Percentiles rank a stretch among this genome's conserved stretches.
phyloP scores from a whole-genome alignment of 2,329 filamentous ascomycete species.

The Sarocladiaceae sp. region DNA sequence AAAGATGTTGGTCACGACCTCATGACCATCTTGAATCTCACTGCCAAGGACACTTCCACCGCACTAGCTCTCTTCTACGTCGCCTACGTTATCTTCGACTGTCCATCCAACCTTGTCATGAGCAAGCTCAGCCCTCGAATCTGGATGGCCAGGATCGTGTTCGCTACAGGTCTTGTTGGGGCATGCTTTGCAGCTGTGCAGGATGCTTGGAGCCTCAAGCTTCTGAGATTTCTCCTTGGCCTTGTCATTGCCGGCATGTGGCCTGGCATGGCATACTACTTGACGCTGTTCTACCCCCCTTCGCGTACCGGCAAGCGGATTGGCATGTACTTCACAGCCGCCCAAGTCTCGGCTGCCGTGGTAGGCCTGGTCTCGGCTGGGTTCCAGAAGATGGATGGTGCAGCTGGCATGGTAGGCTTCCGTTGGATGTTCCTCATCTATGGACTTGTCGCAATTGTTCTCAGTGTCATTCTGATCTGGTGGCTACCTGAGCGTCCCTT shows the following conservation, averaged over 20 bases:
- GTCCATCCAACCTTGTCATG: slow-evolving; percentile 86
- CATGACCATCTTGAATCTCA: slow-evolving; percentile 61
- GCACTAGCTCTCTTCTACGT: slow-evolving; percentile 87
- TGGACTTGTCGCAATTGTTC: slow-evolving; percentile 64
- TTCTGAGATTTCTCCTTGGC: slow-evolving; percentile 79
- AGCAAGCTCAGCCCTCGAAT: slow-evolving; percentile 74
- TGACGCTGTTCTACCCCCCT: slow-evolving; percentile 87
- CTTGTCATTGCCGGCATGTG: slow-evolving; percentile 90
- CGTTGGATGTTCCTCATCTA: slow-evolving; percentile 93
- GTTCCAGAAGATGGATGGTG: slow-evolving; percentile 85
- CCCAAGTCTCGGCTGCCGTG: slow-evolving; percentile 82
- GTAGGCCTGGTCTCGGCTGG: slow-evolving; percentile 86
- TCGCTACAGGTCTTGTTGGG: slow-evolving; percentile 79
- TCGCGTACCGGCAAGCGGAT: slow-evolving; percentile 82
- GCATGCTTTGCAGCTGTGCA: slow-evolving; percentile 77
- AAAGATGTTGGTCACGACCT: slow-evolving; percentile 63
- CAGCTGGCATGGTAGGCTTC: slow-evolving; percentile 70
- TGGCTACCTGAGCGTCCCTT: slow-evolving; percentile 84
- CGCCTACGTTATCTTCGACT: slow-evolving; percentile 83
- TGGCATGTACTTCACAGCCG: slow-evolving; percentile 81
- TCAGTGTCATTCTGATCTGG: slow-evolving; percentile 73
- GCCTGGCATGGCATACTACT: slow-evolving; percentile 90
- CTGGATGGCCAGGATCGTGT: slow-evolving; percentile 89
- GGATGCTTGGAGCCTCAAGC: slow-evolving; percentile 78
- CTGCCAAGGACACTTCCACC: slow-evolving; percentile 71